These are phyloP conservation scores for Leucaena leucocephala DNA, from an alignment of 306 rosid genomes.

Conservation along the genomic window DNA sequence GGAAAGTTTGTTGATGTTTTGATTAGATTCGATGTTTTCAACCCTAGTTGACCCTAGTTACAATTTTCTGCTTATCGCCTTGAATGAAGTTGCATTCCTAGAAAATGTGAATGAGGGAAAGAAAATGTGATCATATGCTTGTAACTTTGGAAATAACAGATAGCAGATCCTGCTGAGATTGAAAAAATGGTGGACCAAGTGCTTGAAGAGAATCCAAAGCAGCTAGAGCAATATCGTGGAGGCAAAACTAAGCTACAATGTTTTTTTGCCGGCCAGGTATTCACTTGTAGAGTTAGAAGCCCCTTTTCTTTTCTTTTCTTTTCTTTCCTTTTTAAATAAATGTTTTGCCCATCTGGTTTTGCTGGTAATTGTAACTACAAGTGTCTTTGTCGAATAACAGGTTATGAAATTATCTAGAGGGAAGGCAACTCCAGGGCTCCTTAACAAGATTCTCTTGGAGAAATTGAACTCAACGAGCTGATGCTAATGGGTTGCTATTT, in stretches of 20 bases:
- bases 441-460: slow-evolving; percentile 84
- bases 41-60: not conserved
- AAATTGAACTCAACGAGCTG: slow-evolving; percentile 76
- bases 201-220: slow-evolving; percentile 85
- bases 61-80: not conserved
- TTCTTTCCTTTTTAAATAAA: not conserved
- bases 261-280: slow-evolving; percentile 92
- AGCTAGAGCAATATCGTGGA: slow-evolving; percentile 79
- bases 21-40: not conserved
- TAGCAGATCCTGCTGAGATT: slow-evolving; percentile 80
- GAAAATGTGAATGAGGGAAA: slow-evolving; percentile 14
- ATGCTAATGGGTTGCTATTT: slow-evolving; percentile 26
- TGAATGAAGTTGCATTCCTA: not conserved
- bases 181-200: slow-evolving; percentile 81
- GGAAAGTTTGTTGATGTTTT: not conserved
- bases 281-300: slow-evolving; percentile 30
- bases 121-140: slow-evolving; percentile 15
- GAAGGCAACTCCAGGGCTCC: slow-evolving; percentile 87
- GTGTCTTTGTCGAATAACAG: slow-evolving; percentile 43
- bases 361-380: slow-evolving; percentile 2
- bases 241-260: slow-evolving; percentile 90
- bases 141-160: slow-evolving; percentile 54
- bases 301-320: not conserved
- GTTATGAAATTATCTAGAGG: slow-evolving; percentile 92
- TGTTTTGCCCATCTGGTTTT: not conserved